phyloP scores from a whole-genome alignment of 225 moss, liverwort and hornwort genomes.

The Polytrichum formosum region DNA sequence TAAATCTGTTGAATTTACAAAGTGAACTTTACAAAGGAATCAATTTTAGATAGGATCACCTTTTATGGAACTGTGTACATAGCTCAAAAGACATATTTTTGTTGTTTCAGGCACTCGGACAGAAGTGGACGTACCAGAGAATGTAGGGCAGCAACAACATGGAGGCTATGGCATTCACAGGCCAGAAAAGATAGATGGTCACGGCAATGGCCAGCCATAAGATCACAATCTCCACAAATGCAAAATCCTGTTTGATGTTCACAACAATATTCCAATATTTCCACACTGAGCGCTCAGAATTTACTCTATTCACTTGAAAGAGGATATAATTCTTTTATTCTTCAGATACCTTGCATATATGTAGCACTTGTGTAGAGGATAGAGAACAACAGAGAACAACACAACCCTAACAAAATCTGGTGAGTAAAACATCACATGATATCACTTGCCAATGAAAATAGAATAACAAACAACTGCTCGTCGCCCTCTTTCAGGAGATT shows the following conservation, averaged over 20 bases:
- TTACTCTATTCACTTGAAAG: neutral
- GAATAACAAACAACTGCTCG: neutral
- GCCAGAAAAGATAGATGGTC: constrained; percentile 75
- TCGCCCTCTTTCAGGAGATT: neutral
- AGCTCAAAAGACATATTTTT: too few species aligned
- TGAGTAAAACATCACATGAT: too few species aligned
- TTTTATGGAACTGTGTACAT: too few species aligned
- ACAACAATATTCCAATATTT: neutral
- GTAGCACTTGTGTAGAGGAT: too few species aligned
- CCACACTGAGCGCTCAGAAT: neutral
- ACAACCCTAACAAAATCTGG: too few species aligned
- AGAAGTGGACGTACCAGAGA: constrained; percentile 48
- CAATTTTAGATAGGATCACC: too few species aligned
- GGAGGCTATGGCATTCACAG: constrained; percentile 48
- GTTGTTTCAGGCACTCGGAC: neutral
- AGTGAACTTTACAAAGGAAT: too few species aligned
- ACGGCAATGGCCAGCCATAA: constrained; percentile 70
- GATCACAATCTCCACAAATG: constrained; percentile 65
- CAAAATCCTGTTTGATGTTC: constrained; percentile 45
- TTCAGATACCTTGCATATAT: neutral
- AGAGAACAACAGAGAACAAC: too few species aligned
- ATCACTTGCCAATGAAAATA: too few species aligned
- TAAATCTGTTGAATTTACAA: too few species aligned
- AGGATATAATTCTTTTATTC: neutral
- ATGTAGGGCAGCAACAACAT: constrained; percentile 84